Percentiles rank a stretch among this genome's conserved stretches.
These are phyloP conservation scores for Leptomonas seymouri DNA, from an alignment of 208 protist species.

Conservation along the genomic window DNA sequence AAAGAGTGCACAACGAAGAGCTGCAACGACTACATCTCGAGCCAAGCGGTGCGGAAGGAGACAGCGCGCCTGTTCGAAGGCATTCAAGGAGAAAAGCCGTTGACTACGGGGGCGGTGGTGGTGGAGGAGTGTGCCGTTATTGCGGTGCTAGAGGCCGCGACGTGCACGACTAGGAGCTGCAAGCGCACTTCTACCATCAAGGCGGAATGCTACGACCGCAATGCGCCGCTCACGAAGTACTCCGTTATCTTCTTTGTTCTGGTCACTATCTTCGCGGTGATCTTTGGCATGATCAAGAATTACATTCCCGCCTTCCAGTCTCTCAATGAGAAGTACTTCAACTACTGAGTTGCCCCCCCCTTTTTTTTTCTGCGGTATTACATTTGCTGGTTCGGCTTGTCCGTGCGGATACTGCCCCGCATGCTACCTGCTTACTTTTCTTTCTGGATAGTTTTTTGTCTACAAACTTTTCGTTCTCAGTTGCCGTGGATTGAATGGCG, in stretches of 20 bases:
- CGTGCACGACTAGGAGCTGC: constrained; percentile 52
- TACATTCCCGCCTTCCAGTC: constrained; percentile 76
- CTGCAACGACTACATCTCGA: constrained; percentile 66
- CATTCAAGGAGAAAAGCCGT: constrained; percentile 49
- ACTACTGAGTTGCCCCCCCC: constrained; percentile 38
- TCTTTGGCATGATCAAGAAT: constrained; percentile 81
- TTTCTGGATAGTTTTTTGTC: neutral
- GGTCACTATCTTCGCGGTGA: constrained; percentile 48
- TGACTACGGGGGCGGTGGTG: constrained; percentile 24
- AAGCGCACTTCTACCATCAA: constrained; percentile 75
- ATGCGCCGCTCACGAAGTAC: constrained; percentile 70
- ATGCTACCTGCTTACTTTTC: neutral
- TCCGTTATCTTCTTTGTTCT: constrained; percentile 72
- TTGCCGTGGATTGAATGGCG: neutral
- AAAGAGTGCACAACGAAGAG: constrained; percentile 51
- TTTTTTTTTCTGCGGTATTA: constrained; percentile 1
- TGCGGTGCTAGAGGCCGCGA: constrained; percentile 69
- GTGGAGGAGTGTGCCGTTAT: constrained; percentile 76
- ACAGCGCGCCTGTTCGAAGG: constrained; percentile 72
- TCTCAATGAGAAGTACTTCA: constrained; percentile 76
- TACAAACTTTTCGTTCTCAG: neutral
- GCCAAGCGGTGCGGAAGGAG: constrained; percentile 51
- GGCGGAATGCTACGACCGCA: constrained; percentile 77
- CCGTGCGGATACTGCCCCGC: constrained; percentile 2
- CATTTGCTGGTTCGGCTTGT: neutral